Conservation (phyloP, 208 protist species). For the Strigomonas culicis region DNA sequence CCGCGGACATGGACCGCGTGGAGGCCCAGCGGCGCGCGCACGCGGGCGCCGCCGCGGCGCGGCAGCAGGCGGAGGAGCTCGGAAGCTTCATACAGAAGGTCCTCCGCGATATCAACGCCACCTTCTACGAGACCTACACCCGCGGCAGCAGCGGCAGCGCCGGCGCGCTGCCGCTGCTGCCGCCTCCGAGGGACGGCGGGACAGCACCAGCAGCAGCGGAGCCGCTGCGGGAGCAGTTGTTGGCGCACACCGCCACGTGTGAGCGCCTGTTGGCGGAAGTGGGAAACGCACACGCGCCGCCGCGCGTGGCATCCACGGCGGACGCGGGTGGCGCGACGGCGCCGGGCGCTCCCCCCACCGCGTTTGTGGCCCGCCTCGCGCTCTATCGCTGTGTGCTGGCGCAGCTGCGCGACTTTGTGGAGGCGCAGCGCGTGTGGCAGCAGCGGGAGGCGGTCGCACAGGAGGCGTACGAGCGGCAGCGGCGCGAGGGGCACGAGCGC, state of each 20-base stretch:
- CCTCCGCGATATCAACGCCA: not conserved
- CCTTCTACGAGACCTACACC: not conserved
- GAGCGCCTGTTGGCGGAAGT: not conserved
- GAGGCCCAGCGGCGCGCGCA: not conserved
- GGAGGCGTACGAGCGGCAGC: not conserved
- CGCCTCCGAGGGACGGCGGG: too few relatives aligned
- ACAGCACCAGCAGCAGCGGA: too few relatives aligned
- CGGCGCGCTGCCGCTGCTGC: not conserved
- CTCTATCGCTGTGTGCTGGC: not conserved
- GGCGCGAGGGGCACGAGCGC: not conserved
- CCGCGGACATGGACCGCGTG: not conserved
- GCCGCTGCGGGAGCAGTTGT: not conserved
- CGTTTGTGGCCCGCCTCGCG: not conserved
- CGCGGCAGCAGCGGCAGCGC: not conserved
- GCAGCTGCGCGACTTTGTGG: not conserved
- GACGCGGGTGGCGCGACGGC: too few relatives aligned
- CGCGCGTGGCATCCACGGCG: too few relatives aligned
- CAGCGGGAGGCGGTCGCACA: not conserved
- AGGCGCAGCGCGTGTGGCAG: not conserved
- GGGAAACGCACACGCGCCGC: too few relatives aligned
- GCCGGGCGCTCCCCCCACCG: too few relatives aligned
- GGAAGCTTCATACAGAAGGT: not conserved
- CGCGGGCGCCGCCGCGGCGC: too few relatives aligned
- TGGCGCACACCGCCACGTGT: not conserved
- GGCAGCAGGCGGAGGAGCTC: not conserved